Base-by-base conservation (phyloP, 169 alveolate species). In the Amoebophrya sp. region DNA sequence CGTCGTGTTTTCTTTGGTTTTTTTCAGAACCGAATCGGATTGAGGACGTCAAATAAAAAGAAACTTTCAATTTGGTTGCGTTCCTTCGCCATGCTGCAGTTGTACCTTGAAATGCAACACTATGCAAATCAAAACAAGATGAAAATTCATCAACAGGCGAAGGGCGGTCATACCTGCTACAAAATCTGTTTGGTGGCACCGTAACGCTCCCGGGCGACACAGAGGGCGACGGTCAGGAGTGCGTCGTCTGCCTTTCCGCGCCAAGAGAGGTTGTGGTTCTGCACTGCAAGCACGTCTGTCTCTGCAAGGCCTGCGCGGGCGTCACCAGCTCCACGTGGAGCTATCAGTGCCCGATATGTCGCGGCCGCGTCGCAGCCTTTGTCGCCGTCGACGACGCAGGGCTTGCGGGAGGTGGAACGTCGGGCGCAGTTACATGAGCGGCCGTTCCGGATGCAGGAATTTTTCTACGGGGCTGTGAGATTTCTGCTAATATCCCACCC, bases 151-250 rank as follows among this genome's bases (percentile, higher is more conserved):
- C 83, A 66, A 18, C 35, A 66, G 83, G 83, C 32, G 29, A 25
- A 25, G 83, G 83, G 12, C 83, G 83, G 38, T 25, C 39, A 18
- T 66, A 66, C 32, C 83, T 66, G 10, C 83, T 66, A 7, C 83
- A 66, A 25, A 66, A n/a, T n/a, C 35, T 66, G 83, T 66, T 66
- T n/a, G 83, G 83, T 7, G 83, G 83, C 1, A 66, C 83, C 1
- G 83, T 66, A 25, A 66, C 83, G 10, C 32, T 66, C 35, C 83
- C 83, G 29, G 83, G 83, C 35, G 32, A 0, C 35, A n/a, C n/a
- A n/a, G 83, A 66, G 83, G 83, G 83, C 29, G 83, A 66, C 83
- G 83, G 83, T 2, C 83, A 66, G 83, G 83, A 66, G 83, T 66
- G 83, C 35, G 83, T 66, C 39, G 83, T 66, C 32, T 66, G 83